These are phyloP conservation scores for Teunomyces tritomae DNA, from an alignment of 805 yeast species.

Conservation along the genomic window DNA sequence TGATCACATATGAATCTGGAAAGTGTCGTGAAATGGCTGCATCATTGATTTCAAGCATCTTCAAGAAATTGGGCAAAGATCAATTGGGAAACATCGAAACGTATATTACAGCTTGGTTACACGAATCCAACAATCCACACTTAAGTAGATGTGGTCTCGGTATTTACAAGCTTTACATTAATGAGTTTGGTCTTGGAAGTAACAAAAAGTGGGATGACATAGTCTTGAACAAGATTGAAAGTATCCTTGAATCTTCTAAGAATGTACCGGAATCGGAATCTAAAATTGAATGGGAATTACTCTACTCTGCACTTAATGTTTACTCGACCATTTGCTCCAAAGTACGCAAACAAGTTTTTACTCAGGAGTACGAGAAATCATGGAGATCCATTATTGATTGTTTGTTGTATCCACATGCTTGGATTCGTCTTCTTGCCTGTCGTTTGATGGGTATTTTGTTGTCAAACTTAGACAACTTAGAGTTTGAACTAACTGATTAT, in stretches of 20 bases:
- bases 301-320: constrained; percentile 63
- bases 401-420: constrained; percentile 81
- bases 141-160: constrained; percentile 73
- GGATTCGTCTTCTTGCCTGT: constrained; percentile 75
- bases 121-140: constrained; percentile 40
- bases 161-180: constrained; percentile 61
- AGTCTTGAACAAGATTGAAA: constrained; percentile 22
- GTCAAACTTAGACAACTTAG: constrained; percentile 33
- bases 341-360: constrained; percentile 29
- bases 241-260: constrained; percentile 26
- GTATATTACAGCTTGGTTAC: constrained; percentile 60
- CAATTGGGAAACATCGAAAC: constrained; percentile 38
- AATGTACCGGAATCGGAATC: constrained; percentile 36
- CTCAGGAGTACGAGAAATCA: constrained; percentile 26
- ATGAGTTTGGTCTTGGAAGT: constrained; percentile 43
- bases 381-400: constrained; percentile 56
- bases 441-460: constrained; percentile 57
- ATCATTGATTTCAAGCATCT: constrained; percentile 52
- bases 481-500: constrained; percentile 34
- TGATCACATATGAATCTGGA: constrained; percentile 72
- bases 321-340: constrained; percentile 43
- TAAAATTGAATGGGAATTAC: constrained; percentile 69
- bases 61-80: constrained; percentile 44
- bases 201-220: constrained; percentile 40
- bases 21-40: constrained; percentile 85